Evolutionary conservation across 179 eudicot species (phyloP).

Genomic region (Beta macrorhiza): DNA sequence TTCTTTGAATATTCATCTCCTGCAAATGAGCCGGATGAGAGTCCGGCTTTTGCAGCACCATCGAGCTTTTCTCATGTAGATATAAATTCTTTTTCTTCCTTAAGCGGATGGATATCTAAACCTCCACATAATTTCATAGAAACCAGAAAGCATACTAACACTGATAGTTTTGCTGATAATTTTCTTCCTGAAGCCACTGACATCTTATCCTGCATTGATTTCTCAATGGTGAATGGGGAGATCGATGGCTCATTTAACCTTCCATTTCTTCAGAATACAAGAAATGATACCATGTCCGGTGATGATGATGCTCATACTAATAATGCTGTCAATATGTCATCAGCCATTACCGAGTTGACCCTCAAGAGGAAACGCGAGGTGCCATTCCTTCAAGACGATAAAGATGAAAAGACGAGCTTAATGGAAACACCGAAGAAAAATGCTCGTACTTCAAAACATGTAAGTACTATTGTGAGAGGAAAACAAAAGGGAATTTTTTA

Average conservation of each 20-base stretch:
- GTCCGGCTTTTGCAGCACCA: neutral
- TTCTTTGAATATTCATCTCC: constrained; percentile 36
- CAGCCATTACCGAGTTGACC: constrained; percentile 22
- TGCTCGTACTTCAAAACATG: constrained; percentile 45
- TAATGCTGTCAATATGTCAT: constrained; percentile 18
- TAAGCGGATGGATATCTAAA: neutral
- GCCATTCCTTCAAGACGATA: constrained; percentile 8
- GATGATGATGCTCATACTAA: constrained; percentile 4
- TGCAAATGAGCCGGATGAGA: constrained; percentile 16
- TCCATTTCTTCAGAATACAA: constrained; percentile 22
- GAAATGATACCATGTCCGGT: constrained; percentile 24
- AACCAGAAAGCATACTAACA: neutral
- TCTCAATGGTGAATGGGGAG: constrained; percentile 20
- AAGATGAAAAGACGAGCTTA: neutral
- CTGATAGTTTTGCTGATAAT: constrained; percentile 23
- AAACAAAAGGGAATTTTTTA: no score
- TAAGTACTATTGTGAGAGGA: constrained; percentile 25
- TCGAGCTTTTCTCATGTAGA: constrained; percentile 19
- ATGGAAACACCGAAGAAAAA: constrained; percentile 42
- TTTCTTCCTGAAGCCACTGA: constrained; percentile 26
- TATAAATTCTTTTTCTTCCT: neutral
- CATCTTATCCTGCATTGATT: constrained; percentile 28
- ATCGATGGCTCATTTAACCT: constrained; percentile 22
- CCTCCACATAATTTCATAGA: neutral
- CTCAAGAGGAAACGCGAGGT: constrained; percentile 40